phyloP scores from a whole-genome alignment of 1,284 basidiomycete species.

The Pisolithus thermaeus region DNA sequence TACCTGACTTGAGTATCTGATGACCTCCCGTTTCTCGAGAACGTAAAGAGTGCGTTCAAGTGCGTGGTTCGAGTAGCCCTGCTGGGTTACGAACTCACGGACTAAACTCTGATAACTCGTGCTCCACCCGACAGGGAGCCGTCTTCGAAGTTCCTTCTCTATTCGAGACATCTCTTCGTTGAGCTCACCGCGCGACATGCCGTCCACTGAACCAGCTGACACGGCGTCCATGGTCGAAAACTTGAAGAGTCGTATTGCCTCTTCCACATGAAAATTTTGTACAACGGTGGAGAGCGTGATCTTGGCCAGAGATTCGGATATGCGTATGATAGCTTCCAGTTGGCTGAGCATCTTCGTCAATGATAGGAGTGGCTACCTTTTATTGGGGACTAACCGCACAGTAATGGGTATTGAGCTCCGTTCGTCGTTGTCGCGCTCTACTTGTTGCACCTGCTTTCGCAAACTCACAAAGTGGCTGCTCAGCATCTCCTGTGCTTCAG shows the following conservation, averaged over 20 bases:
- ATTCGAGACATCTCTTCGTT: conserved; percentile 94
- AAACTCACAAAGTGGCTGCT: conserved; percentile 95
- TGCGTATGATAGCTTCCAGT: conserved; percentile 98
- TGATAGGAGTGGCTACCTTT: conserved; percentile 1
- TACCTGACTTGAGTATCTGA: conserved; percentile 82
- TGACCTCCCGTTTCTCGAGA: conserved; percentile 92
- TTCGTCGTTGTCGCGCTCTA: conserved; percentile 96
- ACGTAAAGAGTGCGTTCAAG: conserved; percentile 90
- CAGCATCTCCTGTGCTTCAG: conserved; percentile 94
- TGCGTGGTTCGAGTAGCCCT: conserved; percentile 88
- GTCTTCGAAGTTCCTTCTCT: conserved; percentile 84
- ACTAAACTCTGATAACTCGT: conserved; percentile 93
- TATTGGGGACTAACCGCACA: conserved; percentile 63
- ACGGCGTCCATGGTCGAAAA: conserved; percentile 99
- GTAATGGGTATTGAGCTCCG: conserved; percentile 98
- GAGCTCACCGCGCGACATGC: conserved; percentile 86
- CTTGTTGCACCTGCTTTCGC: conserved; percentile 92
- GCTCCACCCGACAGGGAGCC: conserved; percentile 95
- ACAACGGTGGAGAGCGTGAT: conserved; percentile 87
- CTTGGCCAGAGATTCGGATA: conserved; percentile 95
- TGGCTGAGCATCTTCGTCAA: conserved; percentile 55
- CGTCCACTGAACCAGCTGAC: conserved; percentile 87
- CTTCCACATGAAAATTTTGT: conserved; percentile 92
- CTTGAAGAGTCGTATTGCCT: conserved; percentile 97
- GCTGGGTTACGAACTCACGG: conserved; percentile 92